phyloP scores from a whole-genome alignment of 495 filamentous ascomycete genomes.

The Jackrogersella minutella region DNA sequence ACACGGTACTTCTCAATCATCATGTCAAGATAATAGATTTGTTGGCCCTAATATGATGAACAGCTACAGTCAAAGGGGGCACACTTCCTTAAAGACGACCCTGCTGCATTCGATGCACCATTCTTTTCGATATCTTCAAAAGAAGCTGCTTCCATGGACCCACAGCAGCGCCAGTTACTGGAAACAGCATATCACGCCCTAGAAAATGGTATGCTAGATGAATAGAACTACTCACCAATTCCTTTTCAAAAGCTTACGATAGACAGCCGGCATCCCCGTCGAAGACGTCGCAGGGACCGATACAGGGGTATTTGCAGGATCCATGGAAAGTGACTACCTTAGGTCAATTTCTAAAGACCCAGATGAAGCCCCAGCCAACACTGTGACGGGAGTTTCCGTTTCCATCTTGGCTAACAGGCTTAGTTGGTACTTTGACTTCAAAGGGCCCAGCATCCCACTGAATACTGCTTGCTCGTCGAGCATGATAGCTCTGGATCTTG shows the following conservation, averaged over 20 bases:
- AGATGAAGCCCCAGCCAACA: conserved; percentile 49
- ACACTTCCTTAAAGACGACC: conserved; percentile 40
- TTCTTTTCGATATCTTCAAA: conserved; percentile 64
- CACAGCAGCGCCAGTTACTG: background rate
- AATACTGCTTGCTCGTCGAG: conserved; percentile 44
- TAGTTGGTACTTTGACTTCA: conserved; percentile 54
- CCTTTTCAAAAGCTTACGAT: no score
- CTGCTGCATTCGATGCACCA: conserved; percentile 55
- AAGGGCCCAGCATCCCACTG: conserved; percentile 44
- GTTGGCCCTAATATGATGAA: background rate
- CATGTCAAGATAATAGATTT: no score
- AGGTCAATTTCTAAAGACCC: conserved; percentile 53
- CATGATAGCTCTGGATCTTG: conserved; percentile 35
- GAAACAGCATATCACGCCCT: conserved; percentile 55
- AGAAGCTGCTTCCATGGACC: conserved; percentile 55
- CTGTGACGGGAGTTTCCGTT: conserved; percentile 53
- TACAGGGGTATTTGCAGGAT: conserved; percentile 59
- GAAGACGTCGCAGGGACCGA: conserved; percentile 54
- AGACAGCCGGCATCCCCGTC: conserved; percentile 46
- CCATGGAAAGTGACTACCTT: conserved; percentile 58
- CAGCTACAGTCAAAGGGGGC: background rate
- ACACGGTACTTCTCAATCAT: background rate
- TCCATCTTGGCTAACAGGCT: conserved; percentile 57
- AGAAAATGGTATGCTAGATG: conserved; percentile 48
- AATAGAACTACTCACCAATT: background rate